Base-by-base conservation (phyloP, 2,329 filamentous ascomycete genomes). In the Fusarium sacchari region DNA sequence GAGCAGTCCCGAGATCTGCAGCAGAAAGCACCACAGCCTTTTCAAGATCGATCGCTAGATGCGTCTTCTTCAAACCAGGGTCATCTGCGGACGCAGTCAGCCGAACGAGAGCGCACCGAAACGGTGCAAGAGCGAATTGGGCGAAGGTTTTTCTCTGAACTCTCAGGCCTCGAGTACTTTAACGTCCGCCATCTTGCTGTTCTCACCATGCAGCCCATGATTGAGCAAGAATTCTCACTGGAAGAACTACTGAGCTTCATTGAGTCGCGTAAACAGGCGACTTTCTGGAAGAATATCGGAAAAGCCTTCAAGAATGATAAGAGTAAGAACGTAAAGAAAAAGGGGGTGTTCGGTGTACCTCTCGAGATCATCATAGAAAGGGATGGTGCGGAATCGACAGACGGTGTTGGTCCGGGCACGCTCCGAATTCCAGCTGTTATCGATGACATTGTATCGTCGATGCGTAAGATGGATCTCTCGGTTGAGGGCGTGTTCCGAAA, bases 381-480 rank as follows among this genome's bases (percentile, higher is more conserved):
- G 72, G 96, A 98, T 78, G 96, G 96, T 47, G 96, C 96, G 44
- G 96, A 99, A 80, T 98, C 95, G n/a, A 98, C 95, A 2, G 95
- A 98, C 80, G 96, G 96, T 40, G 94, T 99, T 69, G 96, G 96
- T 1, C 95, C 96, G 17, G 96, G 95, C 24, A 93, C 94, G 20
- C 87, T 99, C 64, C 93, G 94, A 60, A 94, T 99, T 46, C 96
- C 96, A 6, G 93, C 94, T n/a, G 87, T 99, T 59, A 89, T 99
- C n/a, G 96, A 98, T 79, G 96, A 98, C 80, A 92, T 96, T 55
- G 92, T 99, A 42, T 93, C 94, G 8, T 95, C 95, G 18, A 97
- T 99, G 94, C 92, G 95, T 77, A 96, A 96, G 83, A 98, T 99
- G 94, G 96, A 99, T 82, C 95, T 99, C 85, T 98, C 96, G 4